These are phyloP conservation scores for Diaporthe sp. DNA, from an alignment of 2,329 filamentous ascomycete genomes.

Conservation along the genomic window DNA sequence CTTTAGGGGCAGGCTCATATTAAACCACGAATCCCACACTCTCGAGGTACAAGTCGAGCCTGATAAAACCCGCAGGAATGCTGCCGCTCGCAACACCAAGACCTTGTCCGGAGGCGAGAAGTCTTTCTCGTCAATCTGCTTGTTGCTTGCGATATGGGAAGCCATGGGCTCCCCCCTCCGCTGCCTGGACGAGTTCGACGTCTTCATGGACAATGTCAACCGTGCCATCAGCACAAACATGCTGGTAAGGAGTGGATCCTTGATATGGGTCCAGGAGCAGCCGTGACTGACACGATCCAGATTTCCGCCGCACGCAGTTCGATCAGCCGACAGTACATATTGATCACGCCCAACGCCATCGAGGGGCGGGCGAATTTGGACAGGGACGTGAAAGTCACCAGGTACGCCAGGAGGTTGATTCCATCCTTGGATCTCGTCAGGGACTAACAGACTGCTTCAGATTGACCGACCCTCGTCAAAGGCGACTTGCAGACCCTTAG, in stretches of 20 bases:
- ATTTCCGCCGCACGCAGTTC: constrained; percentile 87
- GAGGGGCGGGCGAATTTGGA: constrained; percentile 68
- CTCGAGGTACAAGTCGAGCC: constrained; percentile 84
- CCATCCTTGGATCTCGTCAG: neutral
- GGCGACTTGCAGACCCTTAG: constrained; percentile 54
- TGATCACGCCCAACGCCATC: constrained; percentile 95
- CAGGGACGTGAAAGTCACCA: constrained; percentile 83
- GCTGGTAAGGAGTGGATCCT: constrained; percentile 73
- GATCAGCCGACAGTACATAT: constrained; percentile 92
- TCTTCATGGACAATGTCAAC: constrained; percentile 99
- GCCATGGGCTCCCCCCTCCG: constrained; percentile 96
- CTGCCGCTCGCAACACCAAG: constrained; percentile 84
- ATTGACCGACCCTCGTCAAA: constrained; percentile 71
- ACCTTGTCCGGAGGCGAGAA: constrained; percentile 97
- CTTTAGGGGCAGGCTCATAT: constrained; percentile 84
- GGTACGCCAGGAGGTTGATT: constrained; percentile 59
- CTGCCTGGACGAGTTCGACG: constrained; percentile 97
- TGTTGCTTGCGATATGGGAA: constrained; percentile 94
- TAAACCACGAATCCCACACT: constrained; percentile 81
- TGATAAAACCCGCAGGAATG: constrained; percentile 76
- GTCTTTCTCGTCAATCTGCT: constrained; percentile 96
- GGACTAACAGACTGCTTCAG: constrained; percentile 50
- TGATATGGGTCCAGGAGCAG: neutral
- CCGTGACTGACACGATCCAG: constrained; percentile 57
- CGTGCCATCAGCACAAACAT: constrained; percentile 92